Evolutionary conservation across 768 basidiomycete species (phyloP).

Genomic region (Mycena filopes): DNA sequence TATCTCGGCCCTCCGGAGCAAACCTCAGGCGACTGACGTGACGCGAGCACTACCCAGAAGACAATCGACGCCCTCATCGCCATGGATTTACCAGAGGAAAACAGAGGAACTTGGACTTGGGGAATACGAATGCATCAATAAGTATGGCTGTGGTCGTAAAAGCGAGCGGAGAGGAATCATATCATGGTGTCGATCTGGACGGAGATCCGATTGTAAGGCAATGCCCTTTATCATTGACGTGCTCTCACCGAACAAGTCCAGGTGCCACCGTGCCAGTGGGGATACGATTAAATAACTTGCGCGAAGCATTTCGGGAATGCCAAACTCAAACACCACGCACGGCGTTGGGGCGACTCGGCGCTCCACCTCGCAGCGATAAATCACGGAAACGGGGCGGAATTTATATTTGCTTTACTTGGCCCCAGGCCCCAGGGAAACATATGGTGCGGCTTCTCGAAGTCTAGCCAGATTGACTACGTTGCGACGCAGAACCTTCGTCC

Average conservation of each 20-base stretch:
- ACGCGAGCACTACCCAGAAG: slow-evolving; percentile 63
- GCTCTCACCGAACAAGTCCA: slow-evolving; percentile 41
- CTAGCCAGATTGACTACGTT: slow-evolving; percentile 74
- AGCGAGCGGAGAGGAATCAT: slow-evolving; percentile 70
- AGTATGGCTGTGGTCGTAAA: slow-evolving; percentile 68
- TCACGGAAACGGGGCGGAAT: too few relatives aligned
- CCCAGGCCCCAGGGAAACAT: slow-evolving; percentile 55
- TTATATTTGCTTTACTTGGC: too few relatives aligned
- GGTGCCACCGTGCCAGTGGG: too few relatives aligned
- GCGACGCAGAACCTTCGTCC: slow-evolving; percentile 69
- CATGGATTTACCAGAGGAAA: slow-evolving; percentile 61
- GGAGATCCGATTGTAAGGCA: slow-evolving; percentile 68
- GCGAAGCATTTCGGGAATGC: slow-evolving; percentile 62
- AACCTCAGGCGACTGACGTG: slow-evolving; percentile 77
- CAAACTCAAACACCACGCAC: slow-evolving; percentile 59
- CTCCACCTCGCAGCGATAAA: slow-evolving; percentile 88
- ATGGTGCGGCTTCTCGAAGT: slow-evolving; percentile 69
- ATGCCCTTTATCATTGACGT: slow-evolving; percentile 16
- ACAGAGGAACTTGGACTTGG: too few relatives aligned
- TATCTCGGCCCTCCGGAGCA: slow-evolving; percentile 90
- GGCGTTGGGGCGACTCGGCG: slow-evolving; percentile 79
- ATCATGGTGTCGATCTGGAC: slow-evolving; percentile 84
- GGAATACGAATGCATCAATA: slow-evolving; percentile 68
- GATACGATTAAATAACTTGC: slow-evolving; percentile 64
- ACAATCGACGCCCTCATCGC: slow-evolving; percentile 66